These are phyloP conservation scores for Penicillium paradoxum DNA, from an alignment of 495 filamentous ascomycete species.

Conservation along the genomic window DNA sequence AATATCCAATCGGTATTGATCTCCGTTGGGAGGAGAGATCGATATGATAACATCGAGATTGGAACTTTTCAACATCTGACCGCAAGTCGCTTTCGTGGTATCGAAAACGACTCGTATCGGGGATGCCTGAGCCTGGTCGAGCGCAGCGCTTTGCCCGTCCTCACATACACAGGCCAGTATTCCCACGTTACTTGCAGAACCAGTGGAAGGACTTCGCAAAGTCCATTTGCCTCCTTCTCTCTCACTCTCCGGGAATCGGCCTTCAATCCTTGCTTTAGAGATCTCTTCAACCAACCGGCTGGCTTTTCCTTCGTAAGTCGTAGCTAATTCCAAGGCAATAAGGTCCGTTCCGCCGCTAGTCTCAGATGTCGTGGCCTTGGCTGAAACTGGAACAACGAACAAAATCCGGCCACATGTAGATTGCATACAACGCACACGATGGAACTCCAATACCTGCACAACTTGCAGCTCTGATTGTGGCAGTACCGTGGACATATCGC, in stretches of 20 bases:
- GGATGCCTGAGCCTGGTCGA: slow-evolving; percentile 25
- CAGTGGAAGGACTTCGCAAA: slow-evolving; percentile 56
- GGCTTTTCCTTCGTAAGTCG: slow-evolving; percentile 75
- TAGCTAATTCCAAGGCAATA: slow-evolving; percentile 46
- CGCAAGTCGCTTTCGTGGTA: slow-evolving; percentile 27
- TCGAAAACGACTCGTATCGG: slow-evolving; percentile 39
- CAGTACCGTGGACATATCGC: slow-evolving; percentile 29
- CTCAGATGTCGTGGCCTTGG: slow-evolving; percentile 44
- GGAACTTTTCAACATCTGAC: slow-evolving; percentile 25
- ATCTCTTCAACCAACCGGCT: slow-evolving; percentile 78
- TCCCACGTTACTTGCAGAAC: slow-evolving; percentile 55
- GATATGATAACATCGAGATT: slow-evolving; percentile 38
- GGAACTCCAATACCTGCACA: slow-evolving; percentile 63
- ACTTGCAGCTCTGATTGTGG: slow-evolving; percentile 61
- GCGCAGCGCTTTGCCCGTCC: slow-evolving; percentile 40
- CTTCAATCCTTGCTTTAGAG: slow-evolving; percentile 78
- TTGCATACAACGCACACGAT: slow-evolving; percentile 68
- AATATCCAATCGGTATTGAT: slow-evolving; percentile 56
- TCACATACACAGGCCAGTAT: slow-evolving; percentile 76
- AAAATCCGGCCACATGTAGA: slow-evolving; percentile 65
- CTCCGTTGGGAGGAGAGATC: slow-evolving; percentile 27
- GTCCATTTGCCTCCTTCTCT: slow-evolving; percentile 77
- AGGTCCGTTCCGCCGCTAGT: slow-evolving; percentile 55
- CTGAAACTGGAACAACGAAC: slow-evolving; percentile 61
- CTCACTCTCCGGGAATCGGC: slow-evolving; percentile 71